Conservation (phyloP, 768 basidiomycete species). For the Steccherinum ochraceum region DNA sequence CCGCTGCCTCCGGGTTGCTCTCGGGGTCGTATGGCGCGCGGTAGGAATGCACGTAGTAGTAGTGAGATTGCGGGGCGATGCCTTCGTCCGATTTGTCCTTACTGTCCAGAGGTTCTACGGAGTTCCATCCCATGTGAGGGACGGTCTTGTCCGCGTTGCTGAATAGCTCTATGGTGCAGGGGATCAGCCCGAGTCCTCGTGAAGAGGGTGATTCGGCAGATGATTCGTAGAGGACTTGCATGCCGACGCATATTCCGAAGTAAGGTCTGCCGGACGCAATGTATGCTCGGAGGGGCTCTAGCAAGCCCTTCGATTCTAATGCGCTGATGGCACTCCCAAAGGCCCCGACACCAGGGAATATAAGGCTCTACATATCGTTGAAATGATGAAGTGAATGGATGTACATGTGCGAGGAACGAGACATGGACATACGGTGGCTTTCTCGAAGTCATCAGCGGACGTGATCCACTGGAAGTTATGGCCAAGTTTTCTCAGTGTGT, state of each 20-base stretch:
- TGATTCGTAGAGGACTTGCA: conserved; percentile 90
- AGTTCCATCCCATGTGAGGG: conserved; percentile 98
- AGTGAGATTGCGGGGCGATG: conserved; percentile 53
- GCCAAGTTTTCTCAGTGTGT: conserved; percentile 80
- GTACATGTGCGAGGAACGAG: conserved; percentile 7
- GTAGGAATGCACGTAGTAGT: conserved; percentile 98
- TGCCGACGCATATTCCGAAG: conserved; percentile 97
- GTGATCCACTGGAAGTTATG: conserved; percentile 88
- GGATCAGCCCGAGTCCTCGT: conserved; percentile 79
- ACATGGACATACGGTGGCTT: conserved; percentile 74
- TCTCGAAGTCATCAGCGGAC: conserved; percentile 70
- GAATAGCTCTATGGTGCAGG: conserved; percentile 75
- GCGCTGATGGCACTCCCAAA: conserved; percentile 85
- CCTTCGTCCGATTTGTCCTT: conserved; percentile 36
- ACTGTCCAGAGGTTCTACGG: conserved; percentile 52
- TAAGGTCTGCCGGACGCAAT: conserved; percentile 87
- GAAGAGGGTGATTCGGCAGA: conserved; percentile 70
- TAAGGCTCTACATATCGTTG: conserved; percentile 72
- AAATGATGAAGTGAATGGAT: conserved; percentile 12
- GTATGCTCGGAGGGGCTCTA: conserved; percentile 76
- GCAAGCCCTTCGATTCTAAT: conserved; percentile 64
- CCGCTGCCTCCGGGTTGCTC: conserved; percentile 45
- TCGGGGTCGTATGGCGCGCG: conserved; percentile 68
- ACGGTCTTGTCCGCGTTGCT: conserved; percentile 72
- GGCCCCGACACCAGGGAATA: conserved; percentile 96